Percentiles rank a stretch among this genome's conserved stretches.
Conservation (phyloP, 2,329 filamentous ascomycete species). For the Verticillium nonalfalfae region DNA sequence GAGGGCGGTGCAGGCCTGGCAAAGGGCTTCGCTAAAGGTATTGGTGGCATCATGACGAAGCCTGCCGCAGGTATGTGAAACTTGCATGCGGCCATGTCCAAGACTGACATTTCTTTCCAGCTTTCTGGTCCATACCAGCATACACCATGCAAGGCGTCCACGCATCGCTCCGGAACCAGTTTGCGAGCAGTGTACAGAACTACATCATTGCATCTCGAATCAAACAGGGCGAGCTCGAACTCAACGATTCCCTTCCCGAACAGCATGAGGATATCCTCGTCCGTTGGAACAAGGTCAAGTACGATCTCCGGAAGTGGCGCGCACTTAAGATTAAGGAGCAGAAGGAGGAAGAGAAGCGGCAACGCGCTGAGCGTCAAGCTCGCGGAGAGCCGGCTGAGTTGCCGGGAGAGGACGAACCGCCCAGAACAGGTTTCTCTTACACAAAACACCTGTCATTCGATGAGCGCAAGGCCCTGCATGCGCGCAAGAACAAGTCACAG, state of each 20-base stretch:
- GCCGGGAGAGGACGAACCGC: constrained; percentile 16
- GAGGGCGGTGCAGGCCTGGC: constrained; percentile 54
- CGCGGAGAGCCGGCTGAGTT: not conserved
- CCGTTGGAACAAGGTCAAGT: constrained; percentile 56
- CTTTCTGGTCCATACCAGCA: constrained; percentile 65
- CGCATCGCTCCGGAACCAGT: constrained; percentile 66
- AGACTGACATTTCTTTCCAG: constrained; percentile 20
- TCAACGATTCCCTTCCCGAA: constrained; percentile 41
- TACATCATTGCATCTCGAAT: constrained; percentile 76
- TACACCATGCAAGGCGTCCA: constrained; percentile 81
- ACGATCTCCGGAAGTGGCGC: constrained; percentile 56
- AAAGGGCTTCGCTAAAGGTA: constrained; percentile 76
- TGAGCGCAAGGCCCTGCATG: constrained; percentile 43
- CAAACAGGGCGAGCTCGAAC: constrained; percentile 66
- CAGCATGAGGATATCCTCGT: constrained; percentile 60
- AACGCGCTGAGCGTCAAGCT: constrained; percentile 11
- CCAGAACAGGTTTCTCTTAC: constrained; percentile 40
- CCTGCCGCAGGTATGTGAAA: constrained; percentile 62
- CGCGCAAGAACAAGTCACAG: constrained; percentile 29
- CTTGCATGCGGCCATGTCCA: not conserved
- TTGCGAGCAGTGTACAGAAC: constrained; percentile 65
- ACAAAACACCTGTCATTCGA: constrained; percentile 42
- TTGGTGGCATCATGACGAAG: constrained; percentile 76
- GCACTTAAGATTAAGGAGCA: constrained; percentile 41
- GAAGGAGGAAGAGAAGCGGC: constrained; percentile 22